phyloP scores from a whole-genome alignment of 345 rosid species.

The Linum lewisii region DNA sequence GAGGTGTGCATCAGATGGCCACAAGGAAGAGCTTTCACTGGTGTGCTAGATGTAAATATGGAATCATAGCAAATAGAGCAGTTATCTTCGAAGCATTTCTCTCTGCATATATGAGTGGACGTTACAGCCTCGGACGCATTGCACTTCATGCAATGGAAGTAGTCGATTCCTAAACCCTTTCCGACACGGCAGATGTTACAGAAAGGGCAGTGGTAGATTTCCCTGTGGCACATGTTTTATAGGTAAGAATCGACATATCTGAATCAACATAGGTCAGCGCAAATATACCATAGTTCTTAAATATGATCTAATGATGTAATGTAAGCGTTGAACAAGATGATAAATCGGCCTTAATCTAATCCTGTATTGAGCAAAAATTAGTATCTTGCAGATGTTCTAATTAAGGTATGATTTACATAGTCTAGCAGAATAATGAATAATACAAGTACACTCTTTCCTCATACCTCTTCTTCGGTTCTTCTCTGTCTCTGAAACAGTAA shows the following conservation, averaged over 20 bases:
- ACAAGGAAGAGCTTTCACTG: conserved; percentile 81
- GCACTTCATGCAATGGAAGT: conserved; percentile 93
- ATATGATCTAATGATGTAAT: too few species aligned
- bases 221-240: conserved; percentile 29
- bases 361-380: too few species aligned
- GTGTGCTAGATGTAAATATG: conserved; percentile 70
- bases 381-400: too few species aligned
- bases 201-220: conserved; percentile 78
- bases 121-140: conserved; percentile 54
- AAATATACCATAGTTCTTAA: too few species aligned
- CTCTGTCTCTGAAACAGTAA: neutral
- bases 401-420: too few species aligned
- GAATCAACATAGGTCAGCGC: neutral
- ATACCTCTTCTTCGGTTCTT: too few species aligned
- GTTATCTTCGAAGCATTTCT: conserved; percentile 77
- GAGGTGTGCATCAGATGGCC: conserved; percentile 92
- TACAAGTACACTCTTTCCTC: too few species aligned
- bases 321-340: too few species aligned
- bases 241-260: neutral
- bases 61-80: conserved; percentile 92
- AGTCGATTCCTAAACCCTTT: conserved; percentile 76
- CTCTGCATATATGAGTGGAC: conserved; percentile 67
- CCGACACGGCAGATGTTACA: conserved; percentile 95
- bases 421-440: neutral
- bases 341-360: too few species aligned